Base-by-base conservation (phyloP, 1,284 basidiomycete genomes). In the Ganoderma resinaceum region DNA sequence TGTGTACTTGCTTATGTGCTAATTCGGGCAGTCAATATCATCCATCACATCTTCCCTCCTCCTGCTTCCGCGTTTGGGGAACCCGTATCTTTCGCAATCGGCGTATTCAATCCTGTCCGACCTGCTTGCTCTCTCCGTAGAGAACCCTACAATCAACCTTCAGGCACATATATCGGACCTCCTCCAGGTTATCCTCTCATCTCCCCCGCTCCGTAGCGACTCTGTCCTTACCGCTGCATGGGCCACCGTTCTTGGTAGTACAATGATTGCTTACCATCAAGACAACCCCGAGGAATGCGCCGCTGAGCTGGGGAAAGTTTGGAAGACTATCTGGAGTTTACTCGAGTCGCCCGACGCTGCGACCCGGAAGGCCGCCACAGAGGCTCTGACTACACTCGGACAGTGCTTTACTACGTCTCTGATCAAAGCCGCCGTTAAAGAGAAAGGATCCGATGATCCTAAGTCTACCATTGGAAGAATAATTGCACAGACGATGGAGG, bases 1-100 rank as follows among this genome's bases (percentile, higher is more conserved):
- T 55, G 52, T 66, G 65, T 65, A 58, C 66, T 53, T 69, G 63
- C 65, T 64, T 14, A 55, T 55, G 18, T 26, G 62, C 62, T 68
- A 65, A 68, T 59, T 58, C 52, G 69, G 63, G 16, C 76, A 97
- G 95, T 85, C 89, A 62, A 84, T 95, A 42, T 88, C 93, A 9
- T 73, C 85, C 23, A 87, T 96, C 67, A 90, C 90, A 33, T 85
- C 87, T 31, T 82, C 88, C 16, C 87, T 98, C 35, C 89, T 97
- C 18, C 83, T 87, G 14, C 87, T 97, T 40, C 94, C 95, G 40
- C 91, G 92, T 62, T 83, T 95, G n/a, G 92, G 91, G 49, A 93
- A 93, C 75, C 87, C 92, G 26, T 96, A 95, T 78, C 86, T 98
- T 61, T 92, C 95, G 0, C 90, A 95, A 78, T 90, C 93, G 43